A percentile compares a stretch with the other conserved stretches of the same genome.
phyloP scores from a whole-genome alignment of 228 moss, liverwort and hornwort species.

The Sphagnum magellanicum region DNA sequence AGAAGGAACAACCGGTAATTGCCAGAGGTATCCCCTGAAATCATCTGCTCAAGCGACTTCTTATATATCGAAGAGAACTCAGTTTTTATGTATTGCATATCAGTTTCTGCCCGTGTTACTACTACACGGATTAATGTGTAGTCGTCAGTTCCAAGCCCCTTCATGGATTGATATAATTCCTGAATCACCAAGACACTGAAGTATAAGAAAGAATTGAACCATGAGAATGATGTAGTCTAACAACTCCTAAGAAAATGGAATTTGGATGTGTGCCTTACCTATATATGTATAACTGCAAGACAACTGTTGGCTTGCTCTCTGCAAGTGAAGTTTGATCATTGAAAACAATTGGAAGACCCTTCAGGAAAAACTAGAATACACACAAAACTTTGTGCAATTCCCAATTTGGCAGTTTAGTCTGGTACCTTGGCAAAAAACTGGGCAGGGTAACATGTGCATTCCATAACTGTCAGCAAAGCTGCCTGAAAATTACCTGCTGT shows the following conservation, averaged over 20 bases:
- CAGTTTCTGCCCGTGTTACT: constrained; percentile 50
- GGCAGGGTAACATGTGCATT: constrained; percentile 40
- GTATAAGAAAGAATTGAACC: too few relatives aligned
- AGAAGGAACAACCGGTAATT: constrained; percentile 45
- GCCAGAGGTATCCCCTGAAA: constrained; percentile 38
- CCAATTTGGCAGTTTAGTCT: too few relatives aligned
- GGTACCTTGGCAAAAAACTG: constrained; percentile 29
- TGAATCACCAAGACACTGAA: constrained; percentile 4
- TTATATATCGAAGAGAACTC: constrained; percentile 32
- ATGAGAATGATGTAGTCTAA: too few relatives aligned
- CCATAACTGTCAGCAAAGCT: constrained; percentile 40
- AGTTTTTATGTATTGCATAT: constrained; percentile 53
- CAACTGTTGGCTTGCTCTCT: too few relatives aligned
- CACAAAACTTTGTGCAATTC: neutral
- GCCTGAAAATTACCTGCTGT: constrained; percentile 47
- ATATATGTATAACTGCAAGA: too few relatives aligned
- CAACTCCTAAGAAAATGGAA: too few relatives aligned
- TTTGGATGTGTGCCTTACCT: too few relatives aligned
- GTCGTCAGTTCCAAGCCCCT: constrained; percentile 44
- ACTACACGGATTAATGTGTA: constrained; percentile 44
- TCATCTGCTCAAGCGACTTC: constrained; percentile 34
- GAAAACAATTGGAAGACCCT: too few relatives aligned
- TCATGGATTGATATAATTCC: constrained; percentile 42
- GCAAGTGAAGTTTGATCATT: too few relatives aligned
- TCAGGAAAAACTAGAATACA: too few relatives aligned